Evolutionary conservation across 1,284 basidiomycete species (phyloP).

Genomic region (Volvariella surrecta): DNA sequence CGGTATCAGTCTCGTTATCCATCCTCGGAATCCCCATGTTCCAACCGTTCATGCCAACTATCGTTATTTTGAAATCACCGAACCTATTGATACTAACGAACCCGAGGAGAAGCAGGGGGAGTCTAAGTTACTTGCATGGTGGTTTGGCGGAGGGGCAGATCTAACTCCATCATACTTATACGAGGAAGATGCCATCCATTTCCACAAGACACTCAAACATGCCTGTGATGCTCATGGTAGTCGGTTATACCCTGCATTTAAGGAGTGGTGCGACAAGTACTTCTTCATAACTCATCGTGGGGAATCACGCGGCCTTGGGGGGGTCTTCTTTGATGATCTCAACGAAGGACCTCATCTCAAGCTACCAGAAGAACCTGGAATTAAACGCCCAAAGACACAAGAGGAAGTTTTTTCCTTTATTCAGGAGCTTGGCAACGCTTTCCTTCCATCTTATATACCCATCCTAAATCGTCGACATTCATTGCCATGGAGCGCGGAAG

Average conservation of each 20-base stretch:
- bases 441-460: conserved; percentile 85
- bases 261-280: conserved; percentile 97
- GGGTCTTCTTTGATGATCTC: conserved; percentile 95
- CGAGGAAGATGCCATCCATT: conserved; percentile 81
- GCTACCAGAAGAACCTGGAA: conserved; percentile 30
- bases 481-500: conserved; percentile 50
- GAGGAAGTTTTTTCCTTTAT: conserved; percentile 76
- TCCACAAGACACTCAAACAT: conserved; percentile 74
- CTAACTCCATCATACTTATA: conserved; percentile 93
- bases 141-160: conserved; percentile 98
- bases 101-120: conserved; percentile 11
- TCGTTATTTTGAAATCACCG: conserved; percentile 91
- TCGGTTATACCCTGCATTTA: conserved; percentile 75
- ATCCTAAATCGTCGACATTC: conserved; percentile 57
- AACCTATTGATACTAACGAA: conserved; percentile 30
- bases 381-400: conserved; percentile 42
- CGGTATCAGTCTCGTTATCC: conserved; percentile 88
- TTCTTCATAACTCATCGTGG: conserved; percentile 92
- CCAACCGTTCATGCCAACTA: conserved; percentile 97
- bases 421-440: conserved; percentile 62
- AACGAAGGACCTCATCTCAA: conserved; percentile 49
- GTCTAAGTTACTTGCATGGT: conserved; percentile 77
- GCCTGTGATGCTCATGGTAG: conserved; percentile 73
- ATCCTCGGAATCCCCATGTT: conserved; percentile 87
- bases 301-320: conserved; percentile 88